Evolutionary conservation across 2,329 filamentous ascomycete species (phyloP), one percentile per base, ranked within the genome.

Genomic region (Trichoderma aggressivum): DNA sequence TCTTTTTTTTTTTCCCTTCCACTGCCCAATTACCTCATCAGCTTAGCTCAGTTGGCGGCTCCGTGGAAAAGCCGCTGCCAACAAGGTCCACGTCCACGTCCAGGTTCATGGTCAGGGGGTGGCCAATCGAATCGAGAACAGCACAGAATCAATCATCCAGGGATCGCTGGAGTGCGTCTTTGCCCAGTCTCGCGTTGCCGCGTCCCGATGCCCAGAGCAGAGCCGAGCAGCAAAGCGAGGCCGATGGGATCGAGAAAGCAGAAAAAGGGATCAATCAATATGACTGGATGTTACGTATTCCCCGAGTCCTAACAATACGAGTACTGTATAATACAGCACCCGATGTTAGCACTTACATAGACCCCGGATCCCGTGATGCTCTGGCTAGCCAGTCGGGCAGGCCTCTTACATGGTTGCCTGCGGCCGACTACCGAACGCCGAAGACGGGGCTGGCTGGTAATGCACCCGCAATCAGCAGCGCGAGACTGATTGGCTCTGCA

Each of bases 41-140:
- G 64, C 55, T 11, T 69, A 60, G 66, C 66, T 69, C 55, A 60
- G 39, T 61, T 61, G 66, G 56, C 34, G 34, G 66, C 55, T 30
- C 66, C 66, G 43, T 69, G 66, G 66, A 69, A 69, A 69, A 61
- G 66, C 66, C 66, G 66, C 36, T 69, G 66, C 66, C 66, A 69
- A 69, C 56, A 36, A 18, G 21, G 43, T 28, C 50, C 32, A 5
- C 16, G 7, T 26, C 4, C 39, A 12, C 10, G 56, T 28, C 43
- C 61, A 24, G 21, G 24, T 18, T 11, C 34, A 32, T 26, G 24
- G 10, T 24, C 63, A 56, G 63, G 63, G 36, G 43, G 47, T 43
- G 36, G 59, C 21, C 60, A 58, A 53, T 66, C 32, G 24, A 58
- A 53, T 66, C 32, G 24, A 66, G 24, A 56, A 43, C 53, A 36